These are phyloP conservation scores for Silene uniflora DNA, from an alignment of 148 eudicot species.

Conservation along the genomic window DNA sequence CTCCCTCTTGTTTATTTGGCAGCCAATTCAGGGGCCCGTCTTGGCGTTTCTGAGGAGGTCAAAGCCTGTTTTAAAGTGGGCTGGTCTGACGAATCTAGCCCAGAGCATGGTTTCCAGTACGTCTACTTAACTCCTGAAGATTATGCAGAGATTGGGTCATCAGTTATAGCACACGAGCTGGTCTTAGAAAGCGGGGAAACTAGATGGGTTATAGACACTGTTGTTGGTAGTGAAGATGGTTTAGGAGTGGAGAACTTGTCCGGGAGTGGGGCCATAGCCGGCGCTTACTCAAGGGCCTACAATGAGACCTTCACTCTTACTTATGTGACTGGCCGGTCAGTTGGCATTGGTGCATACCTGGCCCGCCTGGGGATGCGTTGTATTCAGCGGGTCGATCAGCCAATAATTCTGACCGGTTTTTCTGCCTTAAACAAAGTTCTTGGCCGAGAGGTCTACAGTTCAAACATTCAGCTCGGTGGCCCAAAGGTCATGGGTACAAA, in stretches of 20 bases:
- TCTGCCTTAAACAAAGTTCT: slow-evolving; percentile 89
- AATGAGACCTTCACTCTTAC: slow-evolving; percentile 92
- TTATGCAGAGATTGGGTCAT: slow-evolving; percentile 48
- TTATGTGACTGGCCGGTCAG: slow-evolving; percentile 90
- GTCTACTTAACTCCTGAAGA: slow-evolving; percentile 89
- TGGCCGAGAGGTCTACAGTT: slow-evolving; percentile 96
- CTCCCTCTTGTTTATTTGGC: slow-evolving; percentile 91
- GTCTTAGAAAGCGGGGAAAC: slow-evolving; percentile 68
- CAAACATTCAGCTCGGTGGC: slow-evolving; percentile 99
- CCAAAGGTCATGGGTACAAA: slow-evolving; percentile 98
- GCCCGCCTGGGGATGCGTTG: slow-evolving; percentile 99
- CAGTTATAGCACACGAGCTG: slow-evolving; percentile 84
- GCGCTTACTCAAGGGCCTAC: slow-evolving; percentile 92
- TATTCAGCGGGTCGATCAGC: slow-evolving; percentile 95
- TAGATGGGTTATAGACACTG: slow-evolving; percentile 85
- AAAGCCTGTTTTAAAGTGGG: slow-evolving; percentile 91
- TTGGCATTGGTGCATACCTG: slow-evolving; percentile 98
- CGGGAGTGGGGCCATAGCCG: slow-evolving; percentile 99
- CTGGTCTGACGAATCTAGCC: slow-evolving; percentile 81
- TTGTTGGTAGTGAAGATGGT: slow-evolving; percentile 91
- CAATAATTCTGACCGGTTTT: slow-evolving; percentile 90
- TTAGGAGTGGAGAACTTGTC: slow-evolving; percentile 91
- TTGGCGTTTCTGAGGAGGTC: slow-evolving; percentile 94
- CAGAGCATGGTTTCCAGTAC: slow-evolving; percentile 85
- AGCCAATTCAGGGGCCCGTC: slow-evolving; percentile 96